Evolutionary conservation across 2,329 filamentous ascomycete species (phyloP), one percentile per base, ranked within the genome.

Genomic region (Sclerotinia subarctica): DNA sequence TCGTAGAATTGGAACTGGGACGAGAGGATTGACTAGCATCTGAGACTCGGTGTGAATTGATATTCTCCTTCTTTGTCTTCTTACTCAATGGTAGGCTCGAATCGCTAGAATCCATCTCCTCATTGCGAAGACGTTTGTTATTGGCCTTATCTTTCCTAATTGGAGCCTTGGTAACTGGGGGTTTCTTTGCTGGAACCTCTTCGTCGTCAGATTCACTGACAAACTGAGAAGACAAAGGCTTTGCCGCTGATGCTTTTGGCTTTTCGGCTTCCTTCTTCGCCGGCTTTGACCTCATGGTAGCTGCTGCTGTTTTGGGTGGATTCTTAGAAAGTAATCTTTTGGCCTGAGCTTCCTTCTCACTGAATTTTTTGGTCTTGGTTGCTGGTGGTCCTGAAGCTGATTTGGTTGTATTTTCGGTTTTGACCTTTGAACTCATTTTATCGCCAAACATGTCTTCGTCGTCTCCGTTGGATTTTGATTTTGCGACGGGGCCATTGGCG

Each of bases 291-390:
- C 69, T 70, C 35, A 72, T 46, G 29, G 57, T 24, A 35, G 49
- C 32, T 19, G 77, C 68, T 1, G 73, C 69, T 6, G 79, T 21
- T 47, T 71, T 73, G n/a, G 66, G 19, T 38, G 73, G 70, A 42
- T 74, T 79, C 56, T 77, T 81, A 0, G 81, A 80, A 24, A 86
- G 75, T 5, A 86, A 78, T 53, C 84, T 82, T 77, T 88, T 89
- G 13, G 82, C 81, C 74, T 86, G 85, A 3, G 83, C 81, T 69
- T 86, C 83, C 49, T 82, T 82, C 38, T 83, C 82, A 64, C 78
- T 81, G 24, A 79, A 72, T 76, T 88, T 89, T 80, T 88, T 89
- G n/a, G 82, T 74, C 73, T 87, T 87, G 5, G 78, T 72, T 6
- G 80, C 78, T 24, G 81, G 75, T n/a, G 83, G 79, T 70, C 85